phyloP scores from a whole-genome alignment of 2,329 filamentous ascomycete species.

The Cercospora berteroae region DNA sequence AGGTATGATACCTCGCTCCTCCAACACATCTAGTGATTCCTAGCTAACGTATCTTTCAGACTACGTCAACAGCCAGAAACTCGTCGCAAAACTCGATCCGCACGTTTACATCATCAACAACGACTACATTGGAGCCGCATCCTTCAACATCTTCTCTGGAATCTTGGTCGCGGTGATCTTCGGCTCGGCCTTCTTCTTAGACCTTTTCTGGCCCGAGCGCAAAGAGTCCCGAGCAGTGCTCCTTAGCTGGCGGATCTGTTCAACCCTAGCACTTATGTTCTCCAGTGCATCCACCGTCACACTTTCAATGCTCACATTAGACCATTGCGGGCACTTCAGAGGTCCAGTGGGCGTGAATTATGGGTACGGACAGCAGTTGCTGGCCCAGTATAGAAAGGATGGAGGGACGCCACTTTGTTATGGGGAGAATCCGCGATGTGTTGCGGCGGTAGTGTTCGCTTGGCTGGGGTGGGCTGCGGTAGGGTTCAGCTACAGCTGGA shows the following conservation, averaged over 20 bases:
- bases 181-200: conserved; percentile 60
- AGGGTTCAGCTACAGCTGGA: conserved; percentile 40
- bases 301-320: conserved; percentile 53
- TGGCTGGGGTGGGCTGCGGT: conserved; percentile 55
- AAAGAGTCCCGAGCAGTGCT: conserved; percentile 50
- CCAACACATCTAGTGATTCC: neutral
- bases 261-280: conserved; percentile 49
- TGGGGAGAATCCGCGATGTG: conserved; percentile 49
- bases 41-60: conserved; percentile 37
- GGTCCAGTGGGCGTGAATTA: conserved; percentile 37
- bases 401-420: conserved; percentile 47
- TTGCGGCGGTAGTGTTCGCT: conserved; percentile 53
- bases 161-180: conserved; percentile 59
- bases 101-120: conserved; percentile 53
- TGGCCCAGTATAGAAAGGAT: conserved; percentile 37
- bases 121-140: conserved; percentile 55
- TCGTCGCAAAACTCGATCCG: conserved; percentile 43
- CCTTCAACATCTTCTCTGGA: conserved; percentile 60
- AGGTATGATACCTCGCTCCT: conserved; percentile 39
- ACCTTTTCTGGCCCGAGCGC: conserved; percentile 60
- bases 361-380: conserved; percentile 31
- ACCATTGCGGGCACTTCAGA: conserved; percentile 46
- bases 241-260: conserved; percentile 55
- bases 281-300: conserved; percentile 50
- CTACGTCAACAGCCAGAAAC: conserved; percentile 55